Evolutionary conservation across 2,329 filamentous ascomycete species (phyloP).

Genomic region (Penicillium sp.): DNA sequence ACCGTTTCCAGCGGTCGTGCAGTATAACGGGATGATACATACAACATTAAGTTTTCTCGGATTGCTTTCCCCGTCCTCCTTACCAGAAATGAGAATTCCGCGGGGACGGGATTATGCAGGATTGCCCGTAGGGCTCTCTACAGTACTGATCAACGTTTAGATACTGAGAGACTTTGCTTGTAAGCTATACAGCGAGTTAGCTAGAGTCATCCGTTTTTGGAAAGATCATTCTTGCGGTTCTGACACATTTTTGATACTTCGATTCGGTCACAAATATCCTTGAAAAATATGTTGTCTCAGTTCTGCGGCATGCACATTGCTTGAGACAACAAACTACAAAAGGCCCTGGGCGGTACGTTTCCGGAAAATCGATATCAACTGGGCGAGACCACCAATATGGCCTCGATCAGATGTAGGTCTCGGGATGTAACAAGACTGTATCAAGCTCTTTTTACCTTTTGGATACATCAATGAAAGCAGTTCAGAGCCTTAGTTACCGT

Average conservation of each 20-base stretch:
- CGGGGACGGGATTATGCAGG: slow-evolving; percentile 4
- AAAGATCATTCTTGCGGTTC: too few relatives aligned
- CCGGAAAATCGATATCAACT: background rate
- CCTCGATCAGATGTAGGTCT: background rate
- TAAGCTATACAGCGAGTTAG: too few relatives aligned
- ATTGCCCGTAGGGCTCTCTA: too few relatives aligned
- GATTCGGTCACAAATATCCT: too few relatives aligned
- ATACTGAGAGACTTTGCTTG: too few relatives aligned
- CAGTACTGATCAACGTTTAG: too few relatives aligned
- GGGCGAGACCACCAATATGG: too few relatives aligned
- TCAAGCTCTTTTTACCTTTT: background rate
- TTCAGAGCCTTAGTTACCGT: too few relatives aligned
- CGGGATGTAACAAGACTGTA: background rate
- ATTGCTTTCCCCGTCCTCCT: background rate
- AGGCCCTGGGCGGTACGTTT: background rate
- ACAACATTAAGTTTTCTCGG: slow-evolving; percentile 12
- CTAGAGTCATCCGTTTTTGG: too few relatives aligned
- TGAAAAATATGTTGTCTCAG: too few relatives aligned
- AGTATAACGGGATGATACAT: background rate
- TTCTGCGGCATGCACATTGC: background rate
- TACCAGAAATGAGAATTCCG: background rate
- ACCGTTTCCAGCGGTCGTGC: slow-evolving; percentile 9
- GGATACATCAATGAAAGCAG: too few relatives aligned
- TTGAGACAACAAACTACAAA: background rate
- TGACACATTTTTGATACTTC: too few relatives aligned